These are phyloP conservation scores for Leptomonas seymouri DNA, from an alignment of 208 protist genomes.

Conservation along the genomic window DNA sequence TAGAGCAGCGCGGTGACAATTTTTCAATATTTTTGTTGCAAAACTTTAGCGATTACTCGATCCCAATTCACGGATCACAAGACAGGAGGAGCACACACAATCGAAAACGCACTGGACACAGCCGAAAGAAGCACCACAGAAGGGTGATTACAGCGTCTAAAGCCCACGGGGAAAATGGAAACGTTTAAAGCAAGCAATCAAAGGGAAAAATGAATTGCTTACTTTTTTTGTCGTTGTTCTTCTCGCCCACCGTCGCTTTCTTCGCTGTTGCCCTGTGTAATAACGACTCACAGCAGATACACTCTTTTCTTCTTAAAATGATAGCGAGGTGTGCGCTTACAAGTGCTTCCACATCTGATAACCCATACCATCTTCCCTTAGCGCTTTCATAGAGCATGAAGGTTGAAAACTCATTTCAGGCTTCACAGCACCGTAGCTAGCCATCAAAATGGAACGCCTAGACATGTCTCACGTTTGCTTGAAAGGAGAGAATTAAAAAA, in stretches of 20 bases:
- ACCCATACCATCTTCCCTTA: constrained; percentile 1
- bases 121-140: not conserved
- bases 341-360: not conserved
- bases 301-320: not conserved
- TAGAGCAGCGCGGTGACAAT: not conserved
- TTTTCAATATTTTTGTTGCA: not conserved
- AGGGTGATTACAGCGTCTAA: not conserved
- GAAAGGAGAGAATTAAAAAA: not conserved
- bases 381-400: not conserved
- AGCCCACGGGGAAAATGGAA: not conserved
- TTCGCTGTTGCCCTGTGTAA: not conserved
- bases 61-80: constrained; percentile 11
- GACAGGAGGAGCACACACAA: not conserved
- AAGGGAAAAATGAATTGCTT: not conserved
- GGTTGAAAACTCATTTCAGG: not conserved
- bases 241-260: too few relatives aligned
- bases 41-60: constrained; percentile 13
- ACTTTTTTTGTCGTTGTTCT: too few relatives aligned
- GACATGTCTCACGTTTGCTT: not conserved
- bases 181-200: not conserved
- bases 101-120: not conserved
- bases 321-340: not conserved
- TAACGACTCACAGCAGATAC: not conserved
- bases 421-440: constrained; percentile 2
- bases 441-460: constrained; percentile 12